phyloP scores from a whole-genome alignment of 2,329 filamentous ascomycete genomes.

The Coniochaeta prunicola region DNA sequence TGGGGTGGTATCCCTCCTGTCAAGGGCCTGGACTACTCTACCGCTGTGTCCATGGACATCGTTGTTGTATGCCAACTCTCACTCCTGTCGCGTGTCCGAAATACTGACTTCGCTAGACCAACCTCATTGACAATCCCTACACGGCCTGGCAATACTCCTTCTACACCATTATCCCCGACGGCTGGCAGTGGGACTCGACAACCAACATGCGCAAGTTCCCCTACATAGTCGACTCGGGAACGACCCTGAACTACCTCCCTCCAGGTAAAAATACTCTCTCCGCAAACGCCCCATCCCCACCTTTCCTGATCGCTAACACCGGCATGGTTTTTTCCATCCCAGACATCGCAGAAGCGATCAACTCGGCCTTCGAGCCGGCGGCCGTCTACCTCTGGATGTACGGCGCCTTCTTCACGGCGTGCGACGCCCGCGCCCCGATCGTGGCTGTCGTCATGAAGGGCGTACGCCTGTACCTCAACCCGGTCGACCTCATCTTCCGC shows the following conservation, averaged over 20 bases:
- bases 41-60: constrained; percentile 24
- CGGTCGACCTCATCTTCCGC: constrained; percentile 38
- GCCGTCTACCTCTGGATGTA: constrained; percentile 39
- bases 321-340: too few species aligned
- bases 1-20: constrained; percentile 39
- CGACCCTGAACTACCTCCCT: constrained; percentile 43
- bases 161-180: constrained; percentile 45
- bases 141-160: constrained; percentile 40
- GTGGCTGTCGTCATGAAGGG: constrained; percentile 38
- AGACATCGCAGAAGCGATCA: constrained; percentile 42
- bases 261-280: constrained; percentile 32
- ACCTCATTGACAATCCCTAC: constrained; percentile 25
- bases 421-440: constrained; percentile 36
- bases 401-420: constrained; percentile 40
- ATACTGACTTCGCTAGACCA: constrained; percentile 27
- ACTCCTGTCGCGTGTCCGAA: background rate
- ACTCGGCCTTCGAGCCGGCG: constrained; percentile 35
- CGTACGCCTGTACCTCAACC: constrained; percentile 38
- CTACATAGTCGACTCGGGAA: constrained; percentile 45
- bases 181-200: constrained; percentile 34
- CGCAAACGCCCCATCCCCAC: background rate
- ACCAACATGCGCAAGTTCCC: constrained; percentile 35
- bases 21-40: constrained; percentile 16
- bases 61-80: constrained; percentile 13
- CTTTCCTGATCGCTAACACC: background rate